These are phyloP conservation scores for Lasiodiplodia sp. DNA, from an alignment of 2,329 filamentous ascomycete genomes.

Conservation along the genomic window DNA sequence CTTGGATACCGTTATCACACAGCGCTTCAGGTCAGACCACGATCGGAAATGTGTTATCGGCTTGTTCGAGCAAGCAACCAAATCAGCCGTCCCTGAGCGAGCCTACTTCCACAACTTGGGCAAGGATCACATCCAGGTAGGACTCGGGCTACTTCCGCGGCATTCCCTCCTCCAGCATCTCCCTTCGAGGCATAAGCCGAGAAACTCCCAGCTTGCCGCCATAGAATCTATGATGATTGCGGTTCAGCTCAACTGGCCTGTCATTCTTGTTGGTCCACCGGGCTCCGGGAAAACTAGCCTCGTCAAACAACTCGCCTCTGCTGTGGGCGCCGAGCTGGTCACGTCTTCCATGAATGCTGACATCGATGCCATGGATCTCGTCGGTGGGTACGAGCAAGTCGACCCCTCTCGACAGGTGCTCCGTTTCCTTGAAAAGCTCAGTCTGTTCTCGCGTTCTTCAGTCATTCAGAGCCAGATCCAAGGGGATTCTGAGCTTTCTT, in stretches of 20 bases:
- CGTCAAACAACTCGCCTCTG: constrained; percentile 79
- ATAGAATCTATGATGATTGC: constrained; percentile 89
- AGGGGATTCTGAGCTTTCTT: constrained; percentile 2
- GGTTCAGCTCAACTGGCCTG: constrained; percentile 84
- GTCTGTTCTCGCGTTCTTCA: constrained; percentile 60
- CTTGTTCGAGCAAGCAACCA: constrained; percentile 62
- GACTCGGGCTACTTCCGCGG: constrained; percentile 74
- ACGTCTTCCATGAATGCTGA: constrained; percentile 93
- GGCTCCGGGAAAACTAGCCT: constrained; percentile 87
- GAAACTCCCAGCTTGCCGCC: constrained; percentile 67
- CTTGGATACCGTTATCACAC: constrained; percentile 80
- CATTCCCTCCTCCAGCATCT: constrained; percentile 48
- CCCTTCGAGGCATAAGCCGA: constrained; percentile 31
- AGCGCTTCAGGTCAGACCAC: constrained; percentile 77
- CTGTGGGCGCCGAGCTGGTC: constrained; percentile 76
- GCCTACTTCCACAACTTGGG: constrained; percentile 78
- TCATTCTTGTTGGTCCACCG: constrained; percentile 84
- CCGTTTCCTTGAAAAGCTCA: constrained; percentile 63
- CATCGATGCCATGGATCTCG: constrained; percentile 95
- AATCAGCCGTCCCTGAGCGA: constrained; percentile 34
- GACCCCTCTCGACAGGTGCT: constrained; percentile 79
- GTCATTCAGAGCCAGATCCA: constrained; percentile 39
- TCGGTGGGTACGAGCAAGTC: constrained; percentile 95
- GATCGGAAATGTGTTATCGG: constrained; percentile 72
- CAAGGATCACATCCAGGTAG: constrained; percentile 74